Base-by-base conservation (phyloP, 257 asterid species). In the Ehretia macrophylla region DNA sequence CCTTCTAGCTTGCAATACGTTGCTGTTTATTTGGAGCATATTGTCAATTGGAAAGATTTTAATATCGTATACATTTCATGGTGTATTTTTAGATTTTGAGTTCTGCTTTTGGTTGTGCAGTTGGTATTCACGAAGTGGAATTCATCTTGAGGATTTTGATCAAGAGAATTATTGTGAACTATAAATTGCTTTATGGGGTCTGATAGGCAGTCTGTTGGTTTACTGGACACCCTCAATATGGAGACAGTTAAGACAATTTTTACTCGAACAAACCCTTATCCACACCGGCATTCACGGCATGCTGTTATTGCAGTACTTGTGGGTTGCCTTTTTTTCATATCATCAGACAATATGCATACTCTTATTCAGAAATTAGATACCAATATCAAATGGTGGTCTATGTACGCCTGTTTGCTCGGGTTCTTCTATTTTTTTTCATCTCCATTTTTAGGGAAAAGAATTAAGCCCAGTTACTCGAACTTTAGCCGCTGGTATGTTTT, bases 361-460 rank as follows among this genome's bases (percentile, higher is more conserved):
- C 99, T 93, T 73, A 67, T 93, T 68, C 95, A 86, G 84, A 93
- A 93, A 71, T 68, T 93, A 65, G 99, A 93, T 87, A 93, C 94
- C 95, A 93, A 89, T 72, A 58, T 89, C 32, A 93, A 93, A 69
- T 93, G 99, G 99, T 93, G 99, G 99, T 93, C 99, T 46, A 93
- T 93, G 95, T 93, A 93, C 39, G 97, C 92, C 22, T 93, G 97
- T 72, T 74, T 93, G 85, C 90, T 93, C 54, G 99, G 99, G 49
- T 93, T 89, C 86, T 93, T 93, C 85, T 93, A 93, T 74, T 93
- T 89, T 86, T 93, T 93, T 72, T 93, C 99, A 51, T 86, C 99
- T 46, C 99, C 99, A 2, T 93, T 89, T 70, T 82, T 93, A 23
- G 96, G 97, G 70, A 93, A 93, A 75, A 93, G 94, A 11, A 81